phyloP scores from a whole-genome alignment of 2,329 filamentous ascomycete genomes.

The Trichoderma sp. region DNA sequence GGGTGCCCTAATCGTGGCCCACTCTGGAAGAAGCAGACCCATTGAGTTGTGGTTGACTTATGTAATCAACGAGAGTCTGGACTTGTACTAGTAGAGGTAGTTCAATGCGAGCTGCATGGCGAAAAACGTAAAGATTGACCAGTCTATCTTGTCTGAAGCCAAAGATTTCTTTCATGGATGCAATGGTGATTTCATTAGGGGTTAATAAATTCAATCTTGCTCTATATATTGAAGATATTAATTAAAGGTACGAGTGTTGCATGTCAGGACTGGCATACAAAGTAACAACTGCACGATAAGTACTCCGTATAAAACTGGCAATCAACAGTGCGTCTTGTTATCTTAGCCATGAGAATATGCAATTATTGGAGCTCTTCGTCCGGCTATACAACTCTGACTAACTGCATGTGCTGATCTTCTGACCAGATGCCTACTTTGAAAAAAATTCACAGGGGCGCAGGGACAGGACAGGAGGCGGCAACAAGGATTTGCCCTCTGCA shows the following conservation, averaged over 20 bases:
- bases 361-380: not conserved
- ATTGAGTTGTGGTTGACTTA: not conserved
- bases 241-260: not conserved
- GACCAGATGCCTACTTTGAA: slow-evolving; percentile 10
- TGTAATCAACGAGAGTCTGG: not conserved
- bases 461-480: not conserved
- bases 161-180: not conserved
- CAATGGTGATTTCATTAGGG: not conserved
- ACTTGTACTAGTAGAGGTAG: not conserved
- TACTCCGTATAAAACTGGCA: not conserved
- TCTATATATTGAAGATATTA: not conserved
- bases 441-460: not conserved
- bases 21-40: not conserved
- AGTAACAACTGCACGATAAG: not conserved
- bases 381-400: not conserved
- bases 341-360: not conserved
- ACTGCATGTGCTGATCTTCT: not conserved
- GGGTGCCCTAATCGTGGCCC: slow-evolving; percentile 33
- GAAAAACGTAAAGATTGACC: not conserved
- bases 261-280: not conserved
- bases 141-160: not conserved
- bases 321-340: not conserved
- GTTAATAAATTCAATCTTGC: not conserved
- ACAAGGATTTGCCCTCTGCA: not conserved
- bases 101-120: not conserved